Conservation (phyloP, 768 basidiomycete genomes). For the Mrakia frigida region DNA sequence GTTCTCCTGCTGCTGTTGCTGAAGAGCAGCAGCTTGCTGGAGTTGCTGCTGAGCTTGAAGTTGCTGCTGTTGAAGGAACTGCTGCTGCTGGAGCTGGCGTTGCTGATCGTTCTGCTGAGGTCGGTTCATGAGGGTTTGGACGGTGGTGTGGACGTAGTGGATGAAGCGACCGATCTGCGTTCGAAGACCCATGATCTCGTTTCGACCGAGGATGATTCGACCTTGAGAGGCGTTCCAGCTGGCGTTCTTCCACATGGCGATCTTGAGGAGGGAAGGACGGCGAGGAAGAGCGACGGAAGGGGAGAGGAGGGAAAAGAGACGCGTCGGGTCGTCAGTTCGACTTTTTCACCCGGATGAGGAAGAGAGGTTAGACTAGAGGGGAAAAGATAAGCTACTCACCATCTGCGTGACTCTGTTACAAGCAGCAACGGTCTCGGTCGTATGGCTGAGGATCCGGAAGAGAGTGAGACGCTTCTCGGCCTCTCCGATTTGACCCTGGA, state of each 20-base stretch:
- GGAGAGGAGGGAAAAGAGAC: not conserved
- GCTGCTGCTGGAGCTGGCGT: conserved; percentile 22
- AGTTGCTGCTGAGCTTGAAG: conserved; percentile 7
- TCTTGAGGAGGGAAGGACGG: not conserved
- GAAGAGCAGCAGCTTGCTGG: not conserved
- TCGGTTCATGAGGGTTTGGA: conserved; percentile 19
- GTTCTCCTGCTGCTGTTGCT: conserved; percentile 18
- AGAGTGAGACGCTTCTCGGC: conserved; percentile 27
- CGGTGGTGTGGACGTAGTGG: conserved; percentile 12
- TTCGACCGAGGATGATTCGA: conserved; percentile 2
- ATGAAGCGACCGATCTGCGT: conserved; percentile 22
- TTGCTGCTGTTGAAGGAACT: not conserved
- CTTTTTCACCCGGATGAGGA: not conserved
- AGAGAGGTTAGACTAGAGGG: not conserved
- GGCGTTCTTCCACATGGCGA: conserved; percentile 23
- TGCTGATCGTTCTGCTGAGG: not conserved
- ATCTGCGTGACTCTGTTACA: conserved; percentile 16
- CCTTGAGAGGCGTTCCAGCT: conserved; percentile 14
- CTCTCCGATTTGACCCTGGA: conserved; percentile 18
- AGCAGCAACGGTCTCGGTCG: conserved; percentile 1
- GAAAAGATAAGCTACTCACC: conserved; percentile 1
- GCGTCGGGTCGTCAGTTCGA: not conserved
- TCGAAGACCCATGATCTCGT: conserved; percentile 6
- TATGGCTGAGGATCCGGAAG: conserved; percentile 18
- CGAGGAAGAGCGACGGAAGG: not conserved